Conservation (phyloP, 805 yeast genomes). For the Ogataea naganishii region DNA sequence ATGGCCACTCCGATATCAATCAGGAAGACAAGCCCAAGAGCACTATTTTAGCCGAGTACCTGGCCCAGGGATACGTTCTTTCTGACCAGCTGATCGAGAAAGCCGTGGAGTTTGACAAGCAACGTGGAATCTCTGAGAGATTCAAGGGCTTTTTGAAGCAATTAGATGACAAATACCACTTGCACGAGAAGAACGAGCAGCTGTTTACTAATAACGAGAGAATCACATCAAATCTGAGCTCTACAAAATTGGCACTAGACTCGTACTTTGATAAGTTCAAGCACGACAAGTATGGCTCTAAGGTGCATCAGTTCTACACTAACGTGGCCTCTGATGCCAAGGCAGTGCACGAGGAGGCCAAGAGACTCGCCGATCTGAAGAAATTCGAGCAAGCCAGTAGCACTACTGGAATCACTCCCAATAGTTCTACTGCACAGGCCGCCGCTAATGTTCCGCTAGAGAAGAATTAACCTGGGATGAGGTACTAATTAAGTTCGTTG, state of each 20-base stretch:
- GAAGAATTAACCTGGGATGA: no score
- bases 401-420: conserved; percentile 12
- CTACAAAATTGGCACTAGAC: conserved; percentile 20
- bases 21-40: conserved; percentile 76
- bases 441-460: conserved; percentile 19
- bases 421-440: conserved; percentile 11
- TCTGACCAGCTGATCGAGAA: conserved; percentile 52
- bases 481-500: no score
- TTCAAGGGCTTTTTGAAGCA: conserved; percentile 47
- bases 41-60: conserved; percentile 66
- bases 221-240: conserved; percentile 26
- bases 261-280: conserved; percentile 40
- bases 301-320: conserved; percentile 52
- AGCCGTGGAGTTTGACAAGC: conserved; percentile 56
- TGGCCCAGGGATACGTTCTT: conserved; percentile 64
- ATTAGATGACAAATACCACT: conserved; percentile 54
- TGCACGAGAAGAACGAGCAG: conserved; percentile 40
- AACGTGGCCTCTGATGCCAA: conserved; percentile 44
- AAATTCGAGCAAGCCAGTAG: conserved; percentile 13
- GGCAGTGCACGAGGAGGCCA: conserved; percentile 69
- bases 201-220: conserved; percentile 17
- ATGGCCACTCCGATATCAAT: conserved; percentile 36
- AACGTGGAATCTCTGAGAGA: conserved; percentile 49
- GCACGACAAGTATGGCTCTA: conserved; percentile 43
- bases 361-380: conserved; percentile 56